Evolutionary conservation across 2,329 filamentous ascomycete genomes (phyloP), one percentile per base, ranked within the genome.

Genomic region (Pyricularia pennisetigena): DNA sequence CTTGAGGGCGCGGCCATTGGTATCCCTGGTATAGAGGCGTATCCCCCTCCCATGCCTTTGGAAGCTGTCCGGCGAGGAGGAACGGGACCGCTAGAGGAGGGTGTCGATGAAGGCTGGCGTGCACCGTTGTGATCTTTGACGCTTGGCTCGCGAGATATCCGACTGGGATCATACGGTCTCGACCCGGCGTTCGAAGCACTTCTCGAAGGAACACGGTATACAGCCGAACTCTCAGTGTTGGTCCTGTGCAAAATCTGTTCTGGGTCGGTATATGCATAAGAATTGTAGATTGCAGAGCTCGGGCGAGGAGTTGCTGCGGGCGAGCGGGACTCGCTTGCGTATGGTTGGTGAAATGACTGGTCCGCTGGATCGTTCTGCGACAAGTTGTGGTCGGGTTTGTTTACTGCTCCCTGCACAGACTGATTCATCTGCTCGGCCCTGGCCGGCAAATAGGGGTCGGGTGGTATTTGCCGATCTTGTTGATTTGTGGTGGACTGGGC

Each of bases 61-160:
- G 93, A 97, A 74, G 65, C 41, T 29, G 88, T 90, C 75, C 90
- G 86, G 73, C 93, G 87, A 61, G 91, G 90, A 63, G 93, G 92
- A 69, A 90, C 77, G 16, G 89, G 86, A 5, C 86, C 87, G 75
- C 85, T 88, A 16, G 82, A 83, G 32, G 79, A 77, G 54, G 83
- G 75, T 59, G 80, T 59, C 4, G 78, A 81, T 65, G 85, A 81
- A 71, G 86, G 87, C 67, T 83, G 83, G 23, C 71, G 72, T 69
- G 83, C 81, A 70, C 70, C 70, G 41, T 71, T 70, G 24, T 68
- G 65, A 6, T 68, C 67, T 28, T 49, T 41, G n/a, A 61, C 24
- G 74, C 88, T 93, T 29, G 83, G 81, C 73, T 93, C 90, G 73
- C 90, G 84, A 63, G 86, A 83, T 2, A 89, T 88, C 65, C 59